Conservation (phyloP, 495 filamentous ascomycete species). For the Hypoxylon subgilvum region DNA sequence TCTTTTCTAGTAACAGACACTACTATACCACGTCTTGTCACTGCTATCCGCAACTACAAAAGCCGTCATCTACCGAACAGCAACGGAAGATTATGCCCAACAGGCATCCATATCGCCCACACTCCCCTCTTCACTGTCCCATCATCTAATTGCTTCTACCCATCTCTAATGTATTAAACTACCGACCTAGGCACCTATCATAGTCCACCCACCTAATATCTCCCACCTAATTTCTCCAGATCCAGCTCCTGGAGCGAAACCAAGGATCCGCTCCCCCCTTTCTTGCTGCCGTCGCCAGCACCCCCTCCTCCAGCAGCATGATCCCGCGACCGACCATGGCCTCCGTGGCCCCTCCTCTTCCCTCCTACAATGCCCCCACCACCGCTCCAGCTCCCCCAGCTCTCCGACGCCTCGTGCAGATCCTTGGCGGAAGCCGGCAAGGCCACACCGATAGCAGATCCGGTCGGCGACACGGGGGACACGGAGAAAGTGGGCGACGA, state of each 20-base stretch:
- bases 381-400: slow-evolving; percentile 44
- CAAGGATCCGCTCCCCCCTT: slow-evolving; percentile 15
- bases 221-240: slow-evolving; percentile 35
- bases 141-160: too few species aligned
- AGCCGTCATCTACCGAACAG: too few species aligned
- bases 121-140: too few species aligned
- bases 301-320: slow-evolving; percentile 5
- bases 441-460: neutral
- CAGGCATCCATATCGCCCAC: too few species aligned
- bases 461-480: slow-evolving; percentile 22
- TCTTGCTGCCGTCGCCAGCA: slow-evolving; percentile 9
- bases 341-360: slow-evolving; percentile 14
- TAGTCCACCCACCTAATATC: too few species aligned
- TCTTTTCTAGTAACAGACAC: too few species aligned
- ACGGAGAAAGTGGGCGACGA: slow-evolving; percentile 35
- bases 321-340: slow-evolving; percentile 5
- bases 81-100: too few species aligned
- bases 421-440: slow-evolving; percentile 27
- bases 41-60: too few species aligned
- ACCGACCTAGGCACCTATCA: too few species aligned
- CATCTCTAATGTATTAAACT: too few species aligned
- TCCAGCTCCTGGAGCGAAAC: slow-evolving; percentile 34
- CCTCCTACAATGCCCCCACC: slow-evolving; percentile 24
- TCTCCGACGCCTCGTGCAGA: slow-evolving; percentile 32
- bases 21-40: too few species aligned